Evolutionary conservation across 805 yeast genomes (phyloP).

Genomic region (Candida saitoana): DNA sequence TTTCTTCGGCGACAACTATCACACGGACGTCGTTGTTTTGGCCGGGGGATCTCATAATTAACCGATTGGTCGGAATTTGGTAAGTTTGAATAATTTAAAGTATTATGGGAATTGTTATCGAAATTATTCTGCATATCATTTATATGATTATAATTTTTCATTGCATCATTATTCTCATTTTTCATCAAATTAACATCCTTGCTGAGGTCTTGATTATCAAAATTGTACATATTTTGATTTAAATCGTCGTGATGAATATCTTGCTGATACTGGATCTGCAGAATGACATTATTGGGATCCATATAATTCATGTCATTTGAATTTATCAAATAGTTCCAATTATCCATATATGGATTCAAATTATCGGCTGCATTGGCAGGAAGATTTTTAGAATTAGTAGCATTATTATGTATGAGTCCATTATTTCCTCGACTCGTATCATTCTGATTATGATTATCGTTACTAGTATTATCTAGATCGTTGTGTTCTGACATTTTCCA

Average conservation of each 20-base stretch:
- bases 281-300: slow-evolving; percentile 4
- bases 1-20: slow-evolving; percentile 81
- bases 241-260: not conserved
- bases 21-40: slow-evolving; percentile 62
- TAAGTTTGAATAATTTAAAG: not conserved
- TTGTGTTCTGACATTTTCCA: not conserved
- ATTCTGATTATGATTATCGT: not conserved
- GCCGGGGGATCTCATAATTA: not conserved
- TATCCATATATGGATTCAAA: slow-evolving; percentile 4
- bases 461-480: not conserved
- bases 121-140: not conserved
- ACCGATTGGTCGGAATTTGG: not conserved
- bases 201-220: not conserved
- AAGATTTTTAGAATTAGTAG: not conserved
- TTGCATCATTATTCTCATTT: not conserved
- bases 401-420: not conserved
- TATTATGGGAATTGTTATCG: not conserved
- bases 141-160: not conserved
- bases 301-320: slow-evolving; percentile 5
- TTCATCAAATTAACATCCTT: not conserved
- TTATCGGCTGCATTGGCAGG: not conserved
- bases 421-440: not conserved
- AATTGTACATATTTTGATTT: not conserved
- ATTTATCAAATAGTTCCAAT: slow-evolving; percentile 3
- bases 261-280: slow-evolving; percentile 4